Conservation (phyloP, 1,284 basidiomycete genomes). For the Trichosporon asahii region DNA sequence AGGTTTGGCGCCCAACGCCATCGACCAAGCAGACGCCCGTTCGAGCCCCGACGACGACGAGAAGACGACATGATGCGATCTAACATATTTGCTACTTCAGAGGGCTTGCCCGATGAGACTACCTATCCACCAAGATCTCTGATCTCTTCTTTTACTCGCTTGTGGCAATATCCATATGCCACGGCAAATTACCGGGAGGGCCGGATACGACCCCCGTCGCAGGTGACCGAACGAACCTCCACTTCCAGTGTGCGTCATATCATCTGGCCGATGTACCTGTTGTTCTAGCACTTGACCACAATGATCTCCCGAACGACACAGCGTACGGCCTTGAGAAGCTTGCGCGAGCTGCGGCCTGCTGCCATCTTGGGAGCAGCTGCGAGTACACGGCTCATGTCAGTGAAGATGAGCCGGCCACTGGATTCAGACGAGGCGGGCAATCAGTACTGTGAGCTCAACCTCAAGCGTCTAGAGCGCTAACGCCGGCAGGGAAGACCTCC, state of each 20-base stretch:
- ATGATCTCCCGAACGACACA: not conserved
- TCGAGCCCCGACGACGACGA: not conserved
- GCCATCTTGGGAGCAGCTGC: not conserved
- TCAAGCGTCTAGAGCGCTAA: no score
- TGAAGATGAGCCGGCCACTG: not conserved
- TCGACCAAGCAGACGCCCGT: not conserved
- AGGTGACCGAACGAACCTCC: not conserved
- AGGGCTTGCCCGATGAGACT: conserved; percentile 16
- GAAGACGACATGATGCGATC: conserved; percentile 15
- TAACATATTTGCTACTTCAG: conserved; percentile 22
- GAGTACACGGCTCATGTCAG: not conserved
- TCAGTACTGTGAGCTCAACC: not conserved
- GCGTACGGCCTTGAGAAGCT: not conserved
- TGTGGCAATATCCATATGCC: not conserved
- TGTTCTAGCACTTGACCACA: not conserved
- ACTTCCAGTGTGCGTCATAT: not conserved
- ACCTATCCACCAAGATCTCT: conserved; percentile 23
- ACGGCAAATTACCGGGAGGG: not conserved
- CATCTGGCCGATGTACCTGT: not conserved
- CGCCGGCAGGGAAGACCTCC: not conserved
- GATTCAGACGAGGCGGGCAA: not conserved
- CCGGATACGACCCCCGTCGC: not conserved
- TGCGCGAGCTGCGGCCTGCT: no score
- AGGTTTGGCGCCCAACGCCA: not conserved
- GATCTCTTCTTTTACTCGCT: conserved; percentile 13